phyloP scores from a whole-genome alignment of 2,329 filamentous ascomycete genomes.

The Colletotrichum cereale region DNA sequence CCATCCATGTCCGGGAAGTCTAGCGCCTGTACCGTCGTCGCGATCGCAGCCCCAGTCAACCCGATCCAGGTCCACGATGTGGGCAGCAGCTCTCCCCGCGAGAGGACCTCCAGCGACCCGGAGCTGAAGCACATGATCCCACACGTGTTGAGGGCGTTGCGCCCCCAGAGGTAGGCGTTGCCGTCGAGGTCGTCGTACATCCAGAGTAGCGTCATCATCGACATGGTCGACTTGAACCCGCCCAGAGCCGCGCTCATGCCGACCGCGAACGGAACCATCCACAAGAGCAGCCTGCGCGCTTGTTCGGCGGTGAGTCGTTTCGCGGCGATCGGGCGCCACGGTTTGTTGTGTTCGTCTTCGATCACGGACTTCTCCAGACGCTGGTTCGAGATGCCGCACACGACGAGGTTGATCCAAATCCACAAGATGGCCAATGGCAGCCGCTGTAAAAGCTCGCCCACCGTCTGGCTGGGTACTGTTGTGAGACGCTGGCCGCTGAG shows the following conservation, averaged over 20 bases:
- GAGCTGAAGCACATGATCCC: conserved; percentile 48
- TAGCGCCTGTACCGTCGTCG: conserved; percentile 47
- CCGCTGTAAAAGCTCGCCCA: not conserved
- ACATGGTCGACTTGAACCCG: conserved; percentile 41
- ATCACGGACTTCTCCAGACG: conserved; percentile 41
- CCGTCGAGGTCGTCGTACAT: conserved; percentile 50
- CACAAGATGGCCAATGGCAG: conserved; percentile 37
- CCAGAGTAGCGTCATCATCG: conserved; percentile 46
- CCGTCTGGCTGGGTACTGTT: not conserved
- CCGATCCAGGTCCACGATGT: conserved; percentile 42
- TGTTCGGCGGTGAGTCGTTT: conserved; percentile 43
- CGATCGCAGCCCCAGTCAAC: conserved; percentile 42
- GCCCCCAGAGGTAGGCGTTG: conserved; percentile 40
- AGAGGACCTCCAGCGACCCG: conserved; percentile 43
- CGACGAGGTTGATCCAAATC: conserved; percentile 48
- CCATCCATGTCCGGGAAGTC: conserved; percentile 46
- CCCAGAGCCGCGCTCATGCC: conserved; percentile 36
- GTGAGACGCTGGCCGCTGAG: conserved; percentile 19
- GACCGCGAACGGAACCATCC: conserved; percentile 42
- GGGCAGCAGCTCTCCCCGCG: conserved; percentile 25
- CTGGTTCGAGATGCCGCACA: conserved; percentile 48
- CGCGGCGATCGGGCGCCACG: conserved; percentile 48
- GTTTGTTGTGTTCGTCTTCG: conserved; percentile 49
- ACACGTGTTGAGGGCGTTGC: conserved; percentile 46
- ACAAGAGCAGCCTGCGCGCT: conserved; percentile 44